Conservation (phyloP, 192 early-diverging fungal species). For the Mortierella hygrophila region DNA sequence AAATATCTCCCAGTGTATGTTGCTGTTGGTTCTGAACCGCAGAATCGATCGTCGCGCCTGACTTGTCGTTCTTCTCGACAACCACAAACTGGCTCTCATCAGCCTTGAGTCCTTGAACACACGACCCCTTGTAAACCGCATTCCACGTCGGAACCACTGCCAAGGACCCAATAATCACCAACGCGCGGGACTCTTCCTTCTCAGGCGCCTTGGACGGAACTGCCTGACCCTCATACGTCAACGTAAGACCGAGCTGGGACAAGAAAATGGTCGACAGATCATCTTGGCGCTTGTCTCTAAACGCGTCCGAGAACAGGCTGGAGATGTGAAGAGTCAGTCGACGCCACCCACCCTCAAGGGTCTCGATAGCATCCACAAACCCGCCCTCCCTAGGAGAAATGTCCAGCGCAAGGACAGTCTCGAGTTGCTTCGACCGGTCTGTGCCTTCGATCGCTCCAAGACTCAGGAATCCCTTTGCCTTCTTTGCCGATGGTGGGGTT, state of each 20-base stretch:
- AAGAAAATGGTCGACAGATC: slow-evolving; percentile 18
- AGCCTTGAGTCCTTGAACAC: slow-evolving; percentile 12
- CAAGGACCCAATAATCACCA: slow-evolving; percentile 29
- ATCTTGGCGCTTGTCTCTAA: not conserved
- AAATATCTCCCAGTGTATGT: too few species aligned
- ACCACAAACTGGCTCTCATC: not conserved
- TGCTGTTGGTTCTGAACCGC: not conserved
- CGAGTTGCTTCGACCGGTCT: not conserved
- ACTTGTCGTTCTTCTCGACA: not conserved
- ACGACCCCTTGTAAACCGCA: slow-evolving; percentile 12
- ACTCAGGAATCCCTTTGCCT: not conserved
- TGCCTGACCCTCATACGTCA: slow-evolving; percentile 11
- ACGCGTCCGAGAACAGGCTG: slow-evolving; percentile 3
- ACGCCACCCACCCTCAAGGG: slow-evolving; percentile 21
- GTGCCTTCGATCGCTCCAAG: not conserved
- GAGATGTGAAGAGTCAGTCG: slow-evolving; percentile 37
- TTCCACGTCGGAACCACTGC: slow-evolving; percentile 25
- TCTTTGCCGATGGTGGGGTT: not conserved
- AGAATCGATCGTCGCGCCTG: not conserved
- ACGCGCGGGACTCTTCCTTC: not conserved
- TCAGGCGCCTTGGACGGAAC: not conserved
- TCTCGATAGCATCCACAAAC: slow-evolving; percentile 13
- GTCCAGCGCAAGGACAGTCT: not conserved
- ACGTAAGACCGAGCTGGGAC: slow-evolving; percentile 34
- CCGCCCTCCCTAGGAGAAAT: not conserved